A percentile compares a stretch with the other conserved stretches of the same genome.
Evolutionary conservation across 495 filamentous ascomycete species (phyloP).

Genomic region (Annulohypoxylon moriforme): DNA sequence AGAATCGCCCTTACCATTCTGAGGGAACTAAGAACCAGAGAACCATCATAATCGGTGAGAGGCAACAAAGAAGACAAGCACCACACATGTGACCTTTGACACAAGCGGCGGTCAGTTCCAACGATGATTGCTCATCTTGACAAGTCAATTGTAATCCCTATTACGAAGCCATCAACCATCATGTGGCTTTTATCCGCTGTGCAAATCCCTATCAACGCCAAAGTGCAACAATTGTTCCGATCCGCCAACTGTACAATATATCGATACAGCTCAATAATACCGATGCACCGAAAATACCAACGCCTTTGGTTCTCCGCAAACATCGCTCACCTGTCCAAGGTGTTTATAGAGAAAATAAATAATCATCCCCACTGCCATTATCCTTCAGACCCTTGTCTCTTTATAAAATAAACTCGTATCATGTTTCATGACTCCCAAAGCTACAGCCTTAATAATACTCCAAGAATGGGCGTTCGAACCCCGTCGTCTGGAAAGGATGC

Average conservation of each 20-base stretch:
- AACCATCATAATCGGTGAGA: constrained; percentile 5
- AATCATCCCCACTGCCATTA: background rate
- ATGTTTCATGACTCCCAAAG: background rate
- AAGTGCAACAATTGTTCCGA: background rate
- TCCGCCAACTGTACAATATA: constrained; percentile 20
- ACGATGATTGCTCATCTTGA: background rate
- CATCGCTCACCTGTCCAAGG: constrained; percentile 15
- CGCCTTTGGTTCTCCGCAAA: constrained; percentile 9
- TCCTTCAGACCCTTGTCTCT: background rate
- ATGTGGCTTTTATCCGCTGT: constrained; percentile 20
- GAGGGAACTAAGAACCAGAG: constrained; percentile 5
- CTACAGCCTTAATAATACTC: constrained; percentile 1
- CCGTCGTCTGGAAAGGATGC: background rate
- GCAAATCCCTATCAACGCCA: constrained; percentile 12
- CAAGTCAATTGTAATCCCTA: constrained; percentile 20
- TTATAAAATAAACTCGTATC: background rate
- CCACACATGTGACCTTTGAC: background rate
- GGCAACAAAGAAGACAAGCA: constrained; percentile 15
- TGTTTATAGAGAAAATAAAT: constrained; percentile 6
- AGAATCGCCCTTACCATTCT: constrained; percentile 11
- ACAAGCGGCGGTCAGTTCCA: constrained; percentile 13
- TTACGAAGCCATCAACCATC: constrained; percentile 19
- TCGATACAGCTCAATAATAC: constrained; percentile 12
- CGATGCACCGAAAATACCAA: constrained; percentile 20
- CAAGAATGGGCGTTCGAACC: background rate